Evolutionary conservation across 2,329 filamentous ascomycete genomes (phyloP).

Genomic region (Aspergillus fructus): DNA sequence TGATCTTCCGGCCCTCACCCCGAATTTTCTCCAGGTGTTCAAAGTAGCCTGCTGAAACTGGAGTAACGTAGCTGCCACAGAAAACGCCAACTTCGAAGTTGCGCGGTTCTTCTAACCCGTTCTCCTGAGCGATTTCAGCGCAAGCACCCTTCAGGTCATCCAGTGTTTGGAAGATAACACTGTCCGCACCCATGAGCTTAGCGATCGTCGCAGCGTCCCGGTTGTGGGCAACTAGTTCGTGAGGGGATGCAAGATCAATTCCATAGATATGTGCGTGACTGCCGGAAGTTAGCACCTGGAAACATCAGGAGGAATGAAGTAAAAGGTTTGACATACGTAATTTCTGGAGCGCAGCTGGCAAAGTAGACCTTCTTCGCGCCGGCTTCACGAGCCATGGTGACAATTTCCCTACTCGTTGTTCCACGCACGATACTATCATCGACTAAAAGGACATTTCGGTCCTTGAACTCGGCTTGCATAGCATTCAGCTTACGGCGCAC

Average conservation of each 20-base stretch:
- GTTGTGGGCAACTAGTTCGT: slow-evolving; percentile 70
- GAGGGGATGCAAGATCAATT: slow-evolving; percentile 71
- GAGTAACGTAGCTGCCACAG: slow-evolving; percentile 81
- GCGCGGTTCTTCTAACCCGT: slow-evolving; percentile 52
- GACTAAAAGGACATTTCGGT: slow-evolving; percentile 76
- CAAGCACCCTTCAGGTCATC: slow-evolving; percentile 79
- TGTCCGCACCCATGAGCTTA: slow-evolving; percentile 69
- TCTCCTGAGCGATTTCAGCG: slow-evolving; percentile 62
- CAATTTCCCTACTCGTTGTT: slow-evolving; percentile 76
- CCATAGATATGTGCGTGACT: slow-evolving; percentile 82
- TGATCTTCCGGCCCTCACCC: slow-evolving; percentile 67
- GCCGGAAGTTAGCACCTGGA: slow-evolving; percentile 9
- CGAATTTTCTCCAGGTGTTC: slow-evolving; percentile 72
- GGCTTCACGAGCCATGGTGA: slow-evolving; percentile 80
- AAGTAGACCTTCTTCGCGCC: slow-evolving; percentile 82
- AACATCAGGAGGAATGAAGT: neutral
- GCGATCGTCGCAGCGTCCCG: slow-evolving; percentile 62
- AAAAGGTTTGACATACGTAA: slow-evolving; percentile 51
- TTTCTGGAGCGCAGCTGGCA: slow-evolving; percentile 76
- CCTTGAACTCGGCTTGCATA: slow-evolving; percentile 81
- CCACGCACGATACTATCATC: slow-evolving; percentile 90
- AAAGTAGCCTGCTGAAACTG: slow-evolving; percentile 77
- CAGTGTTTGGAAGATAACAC: slow-evolving; percentile 74
- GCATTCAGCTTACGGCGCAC: slow-evolving; percentile 87
- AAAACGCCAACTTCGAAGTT: slow-evolving; percentile 92